A percentile compares a stretch with the other conserved stretches of the same genome.
Conservation (phyloP, 345 rosid genomes). For the Reutealis trisperma region DNA sequence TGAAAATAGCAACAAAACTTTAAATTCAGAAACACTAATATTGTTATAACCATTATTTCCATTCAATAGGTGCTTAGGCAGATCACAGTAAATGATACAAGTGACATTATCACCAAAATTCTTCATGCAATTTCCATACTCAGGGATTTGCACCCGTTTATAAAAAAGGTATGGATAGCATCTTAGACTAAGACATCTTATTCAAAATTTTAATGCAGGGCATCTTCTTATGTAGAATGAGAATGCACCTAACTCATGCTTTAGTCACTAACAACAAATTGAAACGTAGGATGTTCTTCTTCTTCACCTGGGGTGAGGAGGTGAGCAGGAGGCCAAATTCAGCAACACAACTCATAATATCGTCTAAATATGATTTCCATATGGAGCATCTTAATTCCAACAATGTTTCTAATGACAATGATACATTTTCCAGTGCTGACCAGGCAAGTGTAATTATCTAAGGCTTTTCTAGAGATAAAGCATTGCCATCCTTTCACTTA, state of each 20-base stretch:
- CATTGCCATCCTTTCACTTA: not conserved
- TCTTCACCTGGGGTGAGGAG: not conserved
- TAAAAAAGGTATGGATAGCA: not conserved
- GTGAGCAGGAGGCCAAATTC: not conserved
- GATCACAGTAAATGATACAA: not conserved
- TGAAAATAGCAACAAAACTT: not conserved
- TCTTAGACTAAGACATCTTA: not conserved
- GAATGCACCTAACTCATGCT: not conserved
- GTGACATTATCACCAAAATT: not conserved
- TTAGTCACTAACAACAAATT: not conserved
- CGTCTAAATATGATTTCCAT: not conserved
- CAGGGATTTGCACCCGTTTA: not conserved
- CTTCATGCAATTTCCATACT: not conserved
- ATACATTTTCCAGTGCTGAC: not conserved
- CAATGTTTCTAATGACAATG: not conserved
- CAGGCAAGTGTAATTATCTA: not conserved
- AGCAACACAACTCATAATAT: not conserved
- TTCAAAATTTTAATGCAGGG: not conserved
- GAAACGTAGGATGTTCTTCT: too few relatives aligned
- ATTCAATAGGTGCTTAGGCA: not conserved
- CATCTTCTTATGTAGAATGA: not conserved
- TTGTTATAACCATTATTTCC: not conserved
- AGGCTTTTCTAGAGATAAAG: not conserved
- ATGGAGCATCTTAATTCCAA: not conserved
- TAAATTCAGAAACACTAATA: not conserved